Base-by-base conservation (phyloP, 345 rosid genomes). In the Rubroshorea leprosula region DNA sequence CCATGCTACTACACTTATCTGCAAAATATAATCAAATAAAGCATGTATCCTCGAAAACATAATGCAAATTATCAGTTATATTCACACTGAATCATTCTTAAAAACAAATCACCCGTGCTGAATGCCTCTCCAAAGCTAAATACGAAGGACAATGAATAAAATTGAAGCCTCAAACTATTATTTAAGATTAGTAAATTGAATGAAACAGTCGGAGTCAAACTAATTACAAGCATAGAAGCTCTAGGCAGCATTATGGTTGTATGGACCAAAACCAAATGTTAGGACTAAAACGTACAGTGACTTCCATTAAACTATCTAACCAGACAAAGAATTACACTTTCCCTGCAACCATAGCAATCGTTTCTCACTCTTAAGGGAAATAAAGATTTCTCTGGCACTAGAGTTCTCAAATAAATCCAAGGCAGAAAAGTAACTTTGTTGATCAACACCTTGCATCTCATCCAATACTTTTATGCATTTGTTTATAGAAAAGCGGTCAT, bases 351-450 rank as follows among this genome's bases (percentile, higher is more conserved):
- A 91, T 31, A 68, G 76, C 64, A 82, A 69, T 31, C 92, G 75
- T 78, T 76, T 84, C 61, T 84, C 98, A 74, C 45, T 74, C 74
- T 81, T 88, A 63, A 84, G 83, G 46, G 92, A 80, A 22, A 81
- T 68, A 67, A 88, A 86, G 45, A 60, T 80, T 76, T 86, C 95
- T 26, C 98, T 70, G 29, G 78, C 80, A 73, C 47, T 74, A 4
- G 83, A 80, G 24, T 74, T 86, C 83, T 91, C 95, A 62, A 86
- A 82, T 53, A 88, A 67, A 71, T 88, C 89, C 88, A 88, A 74
- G 50, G 92, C 87, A 62, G 53, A 51, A 43, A 54, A 62, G 59
- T 62, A 62, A 44, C 53, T 54, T 52, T 17, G 66, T 52, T 62
- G 58, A 53, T 62, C 66, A 62, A 62, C 52, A 62, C 66, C 66